Evolutionary conservation across 306 rosid genomes (phyloP).

Genomic region (Cucumis cinereus): DNA sequence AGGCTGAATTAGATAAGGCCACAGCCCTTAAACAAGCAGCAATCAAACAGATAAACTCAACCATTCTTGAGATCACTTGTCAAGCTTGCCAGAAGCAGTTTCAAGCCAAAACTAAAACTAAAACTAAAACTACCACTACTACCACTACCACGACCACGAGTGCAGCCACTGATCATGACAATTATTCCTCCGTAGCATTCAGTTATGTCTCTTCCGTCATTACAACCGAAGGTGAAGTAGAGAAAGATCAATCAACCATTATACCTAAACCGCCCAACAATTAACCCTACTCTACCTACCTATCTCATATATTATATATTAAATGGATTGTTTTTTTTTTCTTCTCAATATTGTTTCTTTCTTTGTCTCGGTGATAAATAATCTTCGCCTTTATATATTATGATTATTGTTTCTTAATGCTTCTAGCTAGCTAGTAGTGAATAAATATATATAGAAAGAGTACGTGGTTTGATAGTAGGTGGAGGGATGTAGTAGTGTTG

Average conservation of each 20-base stretch:
- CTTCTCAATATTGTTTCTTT: not conserved
- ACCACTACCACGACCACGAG: not conserved
- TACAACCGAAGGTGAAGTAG: constrained; percentile 46
- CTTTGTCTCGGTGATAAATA: constrained; percentile 1
- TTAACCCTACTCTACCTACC: not conserved
- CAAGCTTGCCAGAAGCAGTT: constrained; percentile 64
- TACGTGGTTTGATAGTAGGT: not conserved
- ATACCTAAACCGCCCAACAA: constrained; percentile 12
- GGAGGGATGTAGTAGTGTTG: not conserved
- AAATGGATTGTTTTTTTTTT: not conserved
- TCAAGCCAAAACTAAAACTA: constrained; percentile 12
- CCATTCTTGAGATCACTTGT: constrained; percentile 86
- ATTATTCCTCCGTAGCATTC: constrained; percentile 37
- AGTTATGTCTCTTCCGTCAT: constrained; percentile 59
- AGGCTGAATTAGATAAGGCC: constrained; percentile 63
- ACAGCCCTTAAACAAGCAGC: constrained; percentile 62
- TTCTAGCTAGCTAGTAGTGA: not conserved
- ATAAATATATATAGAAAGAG: not conserved
- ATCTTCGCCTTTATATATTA: not conserved
- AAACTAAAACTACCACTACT: not conserved
- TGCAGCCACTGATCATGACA: constrained; percentile 5
- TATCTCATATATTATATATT: constrained; percentile 2
- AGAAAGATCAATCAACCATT: constrained; percentile 13
- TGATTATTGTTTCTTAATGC: too few relatives aligned
- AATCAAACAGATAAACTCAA: constrained; percentile 57